These are phyloP conservation scores for Metarhizium robertsii DNA, from an alignment of 2,329 filamentous ascomycete species.

Conservation along the genomic window DNA sequence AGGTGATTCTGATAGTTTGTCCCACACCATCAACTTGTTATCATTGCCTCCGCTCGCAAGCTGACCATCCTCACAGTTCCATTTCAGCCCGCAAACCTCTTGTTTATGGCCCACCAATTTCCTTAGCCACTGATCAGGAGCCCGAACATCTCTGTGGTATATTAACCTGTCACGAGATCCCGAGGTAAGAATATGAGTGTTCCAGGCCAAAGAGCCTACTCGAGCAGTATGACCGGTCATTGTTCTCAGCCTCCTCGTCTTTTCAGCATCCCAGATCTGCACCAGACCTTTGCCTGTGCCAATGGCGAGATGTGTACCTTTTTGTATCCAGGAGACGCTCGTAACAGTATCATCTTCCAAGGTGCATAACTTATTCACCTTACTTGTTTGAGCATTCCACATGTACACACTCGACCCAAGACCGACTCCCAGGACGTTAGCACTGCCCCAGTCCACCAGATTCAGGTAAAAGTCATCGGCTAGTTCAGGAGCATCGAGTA, in stretches of 20 bases:
- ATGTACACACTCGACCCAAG: conserved; percentile 92
- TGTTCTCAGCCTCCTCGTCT: conserved; percentile 73
- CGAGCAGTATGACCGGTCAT: conserved; percentile 95
- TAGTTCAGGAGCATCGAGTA: conserved; percentile 89
- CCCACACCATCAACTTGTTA: conserved; percentile 98
- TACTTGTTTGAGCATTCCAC: conserved; percentile 90
- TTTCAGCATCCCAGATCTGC: conserved; percentile 95
- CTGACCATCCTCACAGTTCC: conserved; percentile 95
- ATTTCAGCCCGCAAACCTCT: conserved; percentile 92
- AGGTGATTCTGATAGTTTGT: conserved; percentile 86
- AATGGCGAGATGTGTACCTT: conserved; percentile 90
- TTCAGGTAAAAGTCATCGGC: conserved; percentile 98
- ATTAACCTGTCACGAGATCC: conserved; percentile 90
- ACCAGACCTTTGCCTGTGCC: conserved; percentile 91
- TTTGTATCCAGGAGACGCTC: conserved; percentile 96
- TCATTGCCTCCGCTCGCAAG: conserved; percentile 94
- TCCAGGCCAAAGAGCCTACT: conserved; percentile 93
- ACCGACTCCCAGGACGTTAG: conserved; percentile 87
- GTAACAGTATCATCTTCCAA: conserved; percentile 90
- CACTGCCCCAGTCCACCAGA: conserved; percentile 93
- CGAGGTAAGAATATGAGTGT: conserved; percentile 92
- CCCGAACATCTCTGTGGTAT: conserved; percentile 89
- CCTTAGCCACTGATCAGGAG: conserved; percentile 80
- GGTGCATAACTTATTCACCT: conserved; percentile 90
- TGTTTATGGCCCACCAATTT: conserved; percentile 93